Evolutionary conservation across 2,329 filamentous ascomycete genomes (phyloP), one percentile per base, ranked within the genome.

Genomic region (Cordyceps cicadae): DNA sequence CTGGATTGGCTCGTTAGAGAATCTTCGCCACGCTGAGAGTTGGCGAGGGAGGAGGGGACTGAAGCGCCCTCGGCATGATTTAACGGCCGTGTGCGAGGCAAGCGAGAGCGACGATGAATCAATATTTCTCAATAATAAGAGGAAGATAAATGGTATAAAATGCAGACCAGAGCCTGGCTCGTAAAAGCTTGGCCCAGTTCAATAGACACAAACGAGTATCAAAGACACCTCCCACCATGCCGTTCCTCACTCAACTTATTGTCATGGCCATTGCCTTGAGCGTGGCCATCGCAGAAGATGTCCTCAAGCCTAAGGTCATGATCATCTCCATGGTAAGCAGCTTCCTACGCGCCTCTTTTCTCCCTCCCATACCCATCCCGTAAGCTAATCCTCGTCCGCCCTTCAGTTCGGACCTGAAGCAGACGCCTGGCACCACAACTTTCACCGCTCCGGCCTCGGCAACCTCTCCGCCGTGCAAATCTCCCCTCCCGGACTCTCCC

Each of bases 321-420:
- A 83, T 87, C 62, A 76, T 87, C 63, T 83, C 79, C 64, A 83
- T 87, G 81, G 85, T 85, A 67, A 57, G 73, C 69, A 50, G 48
- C 39, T 46, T 11, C 17, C 24, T 8, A 5, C 26, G 15, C 41
- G 3, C 41, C 7, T 14, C 43, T n/a, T n/a, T 21, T n/a, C 43
- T 45, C 19, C 43, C 6, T 46, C n/a, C 21, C 43, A 29, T 17
- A 7, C 37, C 41, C 41, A 19, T 29, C 5, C 29, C 29, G 5
- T 29, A 7, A 8, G 29, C 41, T 45, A 15, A n/a, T 12, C 21
- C 19, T 29, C 17, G 21, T 17, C 19, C 32, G 15, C 50, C 55
- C 34, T 3, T 15, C 12, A n/a, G 86, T 88, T 87, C 70, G 71
- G 73, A 3, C 82, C 83, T 0, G 86, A 88, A 73, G 83, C 81